A percentile compares a stretch with the other conserved stretches of the same genome.
Conservation (phyloP, 805 yeast genomes). For the Nakazawaea sp. region DNA sequence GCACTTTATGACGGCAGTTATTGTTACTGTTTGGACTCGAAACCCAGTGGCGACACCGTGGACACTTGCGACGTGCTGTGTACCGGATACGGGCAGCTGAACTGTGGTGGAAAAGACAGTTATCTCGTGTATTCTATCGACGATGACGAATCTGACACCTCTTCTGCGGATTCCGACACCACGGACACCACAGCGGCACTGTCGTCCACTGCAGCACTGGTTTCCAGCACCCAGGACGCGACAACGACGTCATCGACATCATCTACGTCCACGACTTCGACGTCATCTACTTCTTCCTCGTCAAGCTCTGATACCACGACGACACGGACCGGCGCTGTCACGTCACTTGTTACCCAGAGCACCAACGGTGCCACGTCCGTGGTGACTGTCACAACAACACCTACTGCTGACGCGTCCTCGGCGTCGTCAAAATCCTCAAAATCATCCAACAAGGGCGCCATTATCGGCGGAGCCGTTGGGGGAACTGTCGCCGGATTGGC, state of each 20-base stretch:
- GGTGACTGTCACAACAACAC: conserved; percentile 15
- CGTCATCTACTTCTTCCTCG: conserved; percentile 11
- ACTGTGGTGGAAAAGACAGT: conserved; percentile 50
- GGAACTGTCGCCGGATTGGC: conserved; percentile 24
- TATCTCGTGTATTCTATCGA: conserved; percentile 36
- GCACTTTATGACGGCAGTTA: conserved; percentile 46
- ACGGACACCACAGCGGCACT: conserved; percentile 9
- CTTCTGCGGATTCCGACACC: neutral
- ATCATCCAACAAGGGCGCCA: conserved; percentile 23
- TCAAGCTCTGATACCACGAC: conserved; percentile 19
- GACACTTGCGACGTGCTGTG: conserved; percentile 41
- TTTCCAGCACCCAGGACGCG: neutral
- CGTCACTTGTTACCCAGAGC: conserved; percentile 14
- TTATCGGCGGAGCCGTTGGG: conserved; percentile 30
- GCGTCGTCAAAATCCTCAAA: neutral
- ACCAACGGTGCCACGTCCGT: conserved; percentile 12
- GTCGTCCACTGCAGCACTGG: neutral
- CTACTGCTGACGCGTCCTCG: conserved; percentile 17
- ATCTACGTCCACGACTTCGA: conserved; percentile 10
- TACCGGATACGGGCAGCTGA: conserved; percentile 51
- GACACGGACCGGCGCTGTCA: conserved; percentile 13
- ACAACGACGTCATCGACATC: neutral
- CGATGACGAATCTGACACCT: conserved; percentile 6
- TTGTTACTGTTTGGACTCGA: conserved; percentile 62
- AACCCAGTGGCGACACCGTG: conserved; percentile 25